phyloP scores from a whole-genome alignment of 768 basidiomycete species.

The Glaciozyma antarctica region DNA sequence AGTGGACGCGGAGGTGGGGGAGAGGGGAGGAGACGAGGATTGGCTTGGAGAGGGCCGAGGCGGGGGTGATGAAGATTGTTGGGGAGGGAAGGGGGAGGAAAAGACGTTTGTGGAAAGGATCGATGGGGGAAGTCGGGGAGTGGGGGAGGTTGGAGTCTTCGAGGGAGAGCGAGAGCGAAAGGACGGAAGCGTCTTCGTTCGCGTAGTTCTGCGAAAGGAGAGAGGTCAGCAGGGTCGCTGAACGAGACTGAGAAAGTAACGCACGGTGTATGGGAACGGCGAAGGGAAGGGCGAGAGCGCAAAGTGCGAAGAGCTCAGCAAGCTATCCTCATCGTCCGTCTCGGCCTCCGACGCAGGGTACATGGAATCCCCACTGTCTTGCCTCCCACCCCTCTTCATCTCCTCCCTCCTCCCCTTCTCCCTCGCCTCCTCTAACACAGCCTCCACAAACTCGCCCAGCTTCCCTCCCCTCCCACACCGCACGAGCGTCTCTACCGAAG shows the following conservation, averaged over 20 bases:
- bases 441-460: slow-evolving; percentile 14
- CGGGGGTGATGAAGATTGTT: neutral
- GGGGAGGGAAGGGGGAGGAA: neutral
- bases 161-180: too few relatives aligned
- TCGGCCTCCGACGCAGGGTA: neutral
- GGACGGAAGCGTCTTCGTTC: too few relatives aligned
- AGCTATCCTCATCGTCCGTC: neutral
- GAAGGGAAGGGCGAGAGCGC: slow-evolving; percentile 2
- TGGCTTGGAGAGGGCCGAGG: neutral
- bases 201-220: too few relatives aligned
- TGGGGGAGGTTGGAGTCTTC: neutral
- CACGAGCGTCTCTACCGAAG: slow-evolving; percentile 6
- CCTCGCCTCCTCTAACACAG: neutral
- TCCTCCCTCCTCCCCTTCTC: neutral
- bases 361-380: too few relatives aligned
- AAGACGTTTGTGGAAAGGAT: slow-evolving; percentile 8
- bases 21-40: neutral
- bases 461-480: neutral
- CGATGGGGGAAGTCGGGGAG: slow-evolving; percentile 14
- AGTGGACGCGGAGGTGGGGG: neutral
- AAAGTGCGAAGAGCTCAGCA: neutral
- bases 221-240: neutral
- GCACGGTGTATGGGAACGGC: slow-evolving; percentile 19
- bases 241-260: neutral
- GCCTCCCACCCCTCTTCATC: too few relatives aligned